Evolutionary conservation across 1,139 yeast species (phyloP).

Genomic region (Sugiyamaella xylanicola): DNA sequence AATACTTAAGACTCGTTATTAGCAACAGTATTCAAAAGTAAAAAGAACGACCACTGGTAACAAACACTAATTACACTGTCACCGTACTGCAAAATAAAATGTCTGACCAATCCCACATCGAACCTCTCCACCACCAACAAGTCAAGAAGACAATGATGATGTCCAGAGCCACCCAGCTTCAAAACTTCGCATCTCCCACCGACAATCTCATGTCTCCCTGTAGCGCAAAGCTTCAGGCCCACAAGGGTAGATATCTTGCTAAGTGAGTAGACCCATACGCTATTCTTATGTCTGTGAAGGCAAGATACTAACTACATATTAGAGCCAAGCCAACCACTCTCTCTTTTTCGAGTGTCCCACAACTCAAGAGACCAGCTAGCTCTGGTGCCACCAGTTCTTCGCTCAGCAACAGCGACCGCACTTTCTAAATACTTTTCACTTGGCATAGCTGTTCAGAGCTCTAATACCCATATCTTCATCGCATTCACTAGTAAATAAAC

Average conservation of each 20-base stretch:
- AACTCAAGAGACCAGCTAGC: slow-evolving; percentile 1
- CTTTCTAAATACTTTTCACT: neutral
- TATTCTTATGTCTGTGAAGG: neutral
- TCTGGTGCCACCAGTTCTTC: slow-evolving; percentile 9
- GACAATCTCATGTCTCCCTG: slow-evolving; percentile 61
- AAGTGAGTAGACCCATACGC: too few species aligned
- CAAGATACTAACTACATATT: neutral
- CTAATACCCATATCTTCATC: slow-evolving; percentile 9
- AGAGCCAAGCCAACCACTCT: slow-evolving; percentile 18
- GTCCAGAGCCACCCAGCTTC: slow-evolving; percentile 21
- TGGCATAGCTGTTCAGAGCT: neutral
- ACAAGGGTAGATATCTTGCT: slow-evolving; percentile 48
- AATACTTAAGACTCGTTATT: too few species aligned
- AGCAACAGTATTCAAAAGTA: neutral
- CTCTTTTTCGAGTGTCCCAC: slow-evolving; percentile 13
- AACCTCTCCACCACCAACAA: slow-evolving; percentile 20
- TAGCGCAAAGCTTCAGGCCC: slow-evolving; percentile 55
- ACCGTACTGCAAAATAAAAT: too few species aligned
- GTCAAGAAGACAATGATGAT: slow-evolving; percentile 13
- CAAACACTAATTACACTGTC: neutral
- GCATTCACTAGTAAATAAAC: slow-evolving; percentile 6
- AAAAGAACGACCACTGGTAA: neutral
- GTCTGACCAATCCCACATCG: slow-evolving; percentile 5
- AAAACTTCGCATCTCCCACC: slow-evolving; percentile 57
- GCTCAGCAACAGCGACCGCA: neutral